These are phyloP conservation scores for Schizochytrium sp. DNA, from an alignment of 108 stramenopile species.

Conservation along the genomic window DNA sequence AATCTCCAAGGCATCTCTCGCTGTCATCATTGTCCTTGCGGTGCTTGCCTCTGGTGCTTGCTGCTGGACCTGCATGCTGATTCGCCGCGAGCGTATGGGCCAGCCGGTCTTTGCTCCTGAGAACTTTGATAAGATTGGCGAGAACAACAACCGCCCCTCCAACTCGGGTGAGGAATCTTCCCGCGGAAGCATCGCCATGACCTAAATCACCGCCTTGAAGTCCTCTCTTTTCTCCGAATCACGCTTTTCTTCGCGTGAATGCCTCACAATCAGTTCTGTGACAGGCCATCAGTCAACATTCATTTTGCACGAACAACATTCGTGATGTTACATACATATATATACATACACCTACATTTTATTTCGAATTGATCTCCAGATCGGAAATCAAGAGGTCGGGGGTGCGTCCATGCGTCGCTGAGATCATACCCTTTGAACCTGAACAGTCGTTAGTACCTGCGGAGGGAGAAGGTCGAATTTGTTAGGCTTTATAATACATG, in stretches of 20 bases:
- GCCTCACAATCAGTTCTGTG: no score
- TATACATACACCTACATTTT: no score
- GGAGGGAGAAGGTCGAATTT: constrained; percentile 19
- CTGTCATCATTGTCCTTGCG: constrained; percentile 5
- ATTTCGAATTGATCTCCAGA: no score
- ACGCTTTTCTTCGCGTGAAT: no score
- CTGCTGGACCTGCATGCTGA: constrained; percentile 43
- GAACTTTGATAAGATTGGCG: constrained; percentile 39
- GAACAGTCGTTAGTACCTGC: constrained; percentile 49
- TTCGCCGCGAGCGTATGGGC: constrained; percentile 49
- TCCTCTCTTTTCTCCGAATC: no score
- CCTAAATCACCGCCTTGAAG: background rate
- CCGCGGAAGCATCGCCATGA: background rate
- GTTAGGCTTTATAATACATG: no score
- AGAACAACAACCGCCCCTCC: background rate
- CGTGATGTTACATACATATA: no score
- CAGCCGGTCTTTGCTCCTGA: constrained; percentile 35
- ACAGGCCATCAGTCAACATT: no score
- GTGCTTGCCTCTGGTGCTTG: background rate
- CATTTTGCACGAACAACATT: no score
- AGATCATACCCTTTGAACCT: constrained; percentile 60
- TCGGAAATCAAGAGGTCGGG: background rate
- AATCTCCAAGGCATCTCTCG: background rate
- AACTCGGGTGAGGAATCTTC: background rate
- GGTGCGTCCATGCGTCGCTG: constrained; percentile 30